phyloP scores from a whole-genome alignment of 129 eudicot genomes.

The Logfia minima region DNA sequence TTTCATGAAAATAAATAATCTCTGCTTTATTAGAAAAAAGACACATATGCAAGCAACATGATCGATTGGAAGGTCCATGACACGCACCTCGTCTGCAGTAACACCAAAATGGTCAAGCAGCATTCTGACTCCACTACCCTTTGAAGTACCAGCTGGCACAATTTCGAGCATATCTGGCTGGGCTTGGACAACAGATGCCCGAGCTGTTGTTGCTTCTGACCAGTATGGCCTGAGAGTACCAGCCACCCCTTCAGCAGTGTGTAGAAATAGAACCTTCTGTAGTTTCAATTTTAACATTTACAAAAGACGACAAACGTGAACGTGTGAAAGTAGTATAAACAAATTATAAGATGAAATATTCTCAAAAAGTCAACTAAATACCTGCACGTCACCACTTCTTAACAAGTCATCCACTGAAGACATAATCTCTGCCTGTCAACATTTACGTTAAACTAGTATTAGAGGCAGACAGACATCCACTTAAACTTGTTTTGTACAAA shows the following conservation, averaged over 20 bases:
- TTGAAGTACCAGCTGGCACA: slow-evolving; percentile 84
- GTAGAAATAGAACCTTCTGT: slow-evolving; percentile 83
- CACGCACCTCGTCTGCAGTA: slow-evolving; percentile 58
- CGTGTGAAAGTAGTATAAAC: slow-evolving; percentile 1
- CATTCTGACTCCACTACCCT: slow-evolving; percentile 80
- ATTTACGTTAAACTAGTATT: slow-evolving; percentile 26
- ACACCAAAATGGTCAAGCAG: slow-evolving; percentile 89
- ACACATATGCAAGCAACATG: background rate
- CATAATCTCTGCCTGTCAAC: slow-evolving; percentile 81
- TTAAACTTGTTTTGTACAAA: background rate
- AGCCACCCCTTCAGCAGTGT: slow-evolving; percentile 78
- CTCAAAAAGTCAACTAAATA: slow-evolving; percentile 23
- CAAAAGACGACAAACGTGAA: slow-evolving; percentile 8
- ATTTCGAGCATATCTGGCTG: slow-evolving; percentile 85
- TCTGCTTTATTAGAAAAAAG: background rate
- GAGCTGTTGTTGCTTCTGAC: slow-evolving; percentile 70
- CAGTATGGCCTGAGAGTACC: slow-evolving; percentile 83
- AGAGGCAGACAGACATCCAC: slow-evolving; percentile 14
- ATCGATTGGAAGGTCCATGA: background rate
- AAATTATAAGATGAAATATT: background rate
- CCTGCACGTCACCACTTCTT: slow-evolving; percentile 75
- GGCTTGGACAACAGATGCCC: slow-evolving; percentile 92
- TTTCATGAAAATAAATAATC: background rate
- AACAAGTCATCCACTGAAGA: slow-evolving; percentile 73
- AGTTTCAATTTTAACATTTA: slow-evolving; percentile 12